phyloP scores from a whole-genome alignment of 345 rosid genomes.

The Gossypium mustelinum region DNA sequence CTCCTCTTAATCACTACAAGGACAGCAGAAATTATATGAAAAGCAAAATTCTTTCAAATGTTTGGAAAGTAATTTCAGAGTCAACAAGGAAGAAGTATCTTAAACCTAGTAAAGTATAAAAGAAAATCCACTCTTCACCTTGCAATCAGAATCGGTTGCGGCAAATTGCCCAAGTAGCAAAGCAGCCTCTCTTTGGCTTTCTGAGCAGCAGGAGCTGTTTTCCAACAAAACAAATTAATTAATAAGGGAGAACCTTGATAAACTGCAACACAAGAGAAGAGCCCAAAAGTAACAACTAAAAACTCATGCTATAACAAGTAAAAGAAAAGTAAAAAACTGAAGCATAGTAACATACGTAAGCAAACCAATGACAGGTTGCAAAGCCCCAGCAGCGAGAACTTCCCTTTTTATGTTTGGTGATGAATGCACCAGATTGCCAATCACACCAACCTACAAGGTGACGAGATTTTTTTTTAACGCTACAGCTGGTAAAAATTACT shows the following conservation, averaged over 20 bases:
- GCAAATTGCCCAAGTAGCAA: conserved; percentile 96
- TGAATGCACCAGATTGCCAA: conserved; percentile 94
- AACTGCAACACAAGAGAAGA: not conserved
- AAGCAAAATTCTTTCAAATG: not conserved
- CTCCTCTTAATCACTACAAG: not conserved
- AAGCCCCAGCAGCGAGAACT: conserved; percentile 92
- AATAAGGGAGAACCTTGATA: conserved; percentile 1
- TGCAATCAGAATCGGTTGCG: conserved; percentile 94
- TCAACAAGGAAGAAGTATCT: not conserved
- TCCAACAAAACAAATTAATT: conserved; percentile 11
- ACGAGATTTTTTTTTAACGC: not conserved
- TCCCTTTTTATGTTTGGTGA: conserved; percentile 90
- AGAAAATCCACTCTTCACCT: conserved; percentile 41
- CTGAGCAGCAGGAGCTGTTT: conserved; percentile 86
- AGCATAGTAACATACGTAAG: conserved; percentile 58
- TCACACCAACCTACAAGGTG: conserved; percentile 66
- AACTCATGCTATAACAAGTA: not conserved
- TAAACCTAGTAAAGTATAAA: not conserved
- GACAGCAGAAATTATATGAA: not conserved
- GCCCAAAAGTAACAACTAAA: not conserved
- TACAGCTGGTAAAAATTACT: conserved; percentile 4
- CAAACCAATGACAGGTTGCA: conserved; percentile 92
- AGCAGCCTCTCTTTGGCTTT: conserved; percentile 98
- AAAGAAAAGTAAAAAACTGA: not conserved
- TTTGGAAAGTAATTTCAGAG: not conserved